A percentile compares a stretch with the other conserved stretches of the same genome.
Evolutionary conservation across 495 filamentous ascomycete species (phyloP).

Genomic region (Aspergillus affinis): DNA sequence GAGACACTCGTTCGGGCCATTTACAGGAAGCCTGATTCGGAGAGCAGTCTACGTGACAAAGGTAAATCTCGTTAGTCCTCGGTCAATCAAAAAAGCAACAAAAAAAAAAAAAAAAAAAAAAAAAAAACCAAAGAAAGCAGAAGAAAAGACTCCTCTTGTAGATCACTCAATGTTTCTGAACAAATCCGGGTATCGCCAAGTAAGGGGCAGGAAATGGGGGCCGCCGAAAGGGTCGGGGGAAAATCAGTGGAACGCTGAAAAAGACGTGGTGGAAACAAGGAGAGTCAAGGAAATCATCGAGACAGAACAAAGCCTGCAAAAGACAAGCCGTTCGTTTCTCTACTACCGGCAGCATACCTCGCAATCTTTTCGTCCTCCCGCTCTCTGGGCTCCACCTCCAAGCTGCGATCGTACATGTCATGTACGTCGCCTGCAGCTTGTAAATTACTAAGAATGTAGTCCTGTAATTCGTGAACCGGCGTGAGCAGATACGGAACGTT

Average conservation of each 20-base stretch:
- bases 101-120: slow-evolving; percentile 21
- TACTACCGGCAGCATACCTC: slow-evolving; percentile 57
- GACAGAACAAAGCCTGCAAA: slow-evolving; percentile 37
- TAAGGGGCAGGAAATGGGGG: slow-evolving; percentile 15
- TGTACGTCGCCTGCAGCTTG: slow-evolving; percentile 91
- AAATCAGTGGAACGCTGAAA: slow-evolving; percentile 19
- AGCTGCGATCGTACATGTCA: slow-evolving; percentile 97
- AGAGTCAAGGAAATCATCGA: slow-evolving; percentile 30
- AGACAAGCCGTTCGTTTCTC: slow-evolving; percentile 38
- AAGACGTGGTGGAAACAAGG: slow-evolving; percentile 9
- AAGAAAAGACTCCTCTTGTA: slow-evolving; percentile 15
- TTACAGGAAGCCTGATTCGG: slow-evolving; percentile 75
- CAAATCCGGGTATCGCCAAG: slow-evolving; percentile 23
- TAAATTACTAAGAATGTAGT: slow-evolving; percentile 96
- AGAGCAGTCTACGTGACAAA: slow-evolving; percentile 58
- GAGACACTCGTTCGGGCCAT: slow-evolving; percentile 15
- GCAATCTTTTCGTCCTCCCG: slow-evolving; percentile 94
- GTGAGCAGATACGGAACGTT: slow-evolving; percentile 91
- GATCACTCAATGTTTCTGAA: slow-evolving; percentile 12
- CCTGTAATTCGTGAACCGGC: slow-evolving; percentile 87
- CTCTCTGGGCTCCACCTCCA: slow-evolving; percentile 90
- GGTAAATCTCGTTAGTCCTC: slow-evolving; percentile 39
- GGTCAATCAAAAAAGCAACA: slow-evolving; percentile 19
- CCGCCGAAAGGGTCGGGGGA: slow-evolving; percentile 22
- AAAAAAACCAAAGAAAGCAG: slow-evolving; percentile 2